These are phyloP conservation scores for Exserohilum turcica DNA, from an alignment of 2,329 filamentous ascomycete species.

Conservation along the genomic window DNA sequence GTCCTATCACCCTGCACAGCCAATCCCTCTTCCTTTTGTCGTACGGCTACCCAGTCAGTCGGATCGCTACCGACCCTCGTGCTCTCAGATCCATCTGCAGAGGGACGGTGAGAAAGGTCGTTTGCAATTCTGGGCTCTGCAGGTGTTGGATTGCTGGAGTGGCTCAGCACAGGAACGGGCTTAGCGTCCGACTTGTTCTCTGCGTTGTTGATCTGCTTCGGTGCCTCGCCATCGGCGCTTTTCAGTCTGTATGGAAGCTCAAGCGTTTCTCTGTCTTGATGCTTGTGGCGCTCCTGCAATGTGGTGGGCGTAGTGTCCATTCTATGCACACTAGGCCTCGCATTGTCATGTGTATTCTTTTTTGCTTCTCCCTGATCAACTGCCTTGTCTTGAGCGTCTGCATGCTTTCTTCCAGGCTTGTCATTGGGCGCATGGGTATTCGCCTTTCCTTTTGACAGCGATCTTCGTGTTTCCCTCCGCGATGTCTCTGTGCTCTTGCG, in stretches of 20 bases:
- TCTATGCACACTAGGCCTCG: slow-evolving; percentile 23
- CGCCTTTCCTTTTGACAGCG: slow-evolving; percentile 15
- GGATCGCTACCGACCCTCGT: slow-evolving; percentile 15
- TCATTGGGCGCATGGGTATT: slow-evolving; percentile 15
- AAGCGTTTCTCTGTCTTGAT: slow-evolving; percentile 3
- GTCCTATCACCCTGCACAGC: background rate
- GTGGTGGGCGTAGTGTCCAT: slow-evolving; percentile 28
- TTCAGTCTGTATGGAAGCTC: slow-evolving; percentile 2
- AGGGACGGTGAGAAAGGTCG: slow-evolving; percentile 5
- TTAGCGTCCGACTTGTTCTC: slow-evolving; percentile 14
- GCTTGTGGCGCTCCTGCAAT: slow-evolving; percentile 8
- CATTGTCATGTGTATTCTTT: background rate
- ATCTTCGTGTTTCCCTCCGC: slow-evolving; percentile 1
- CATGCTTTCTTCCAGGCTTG: slow-evolving; percentile 4
- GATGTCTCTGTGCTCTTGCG: slow-evolving; percentile 31
- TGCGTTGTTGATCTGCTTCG: slow-evolving; percentile 1
- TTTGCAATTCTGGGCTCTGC: background rate
- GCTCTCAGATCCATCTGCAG: slow-evolving; percentile 16
- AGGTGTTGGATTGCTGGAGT: background rate
- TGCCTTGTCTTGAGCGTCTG: slow-evolving; percentile 8
- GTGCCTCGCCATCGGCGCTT: background rate
- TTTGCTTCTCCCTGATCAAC: slow-evolving; percentile 9
- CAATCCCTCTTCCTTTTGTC: slow-evolving; percentile 2
- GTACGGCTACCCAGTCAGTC: slow-evolving; percentile 2
- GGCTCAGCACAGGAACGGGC: background rate